A percentile compares a stretch with the other conserved stretches of the same genome.
These are phyloP conservation scores for Phytophthora meadii DNA, from an alignment of 352 stramenopile species.

Conservation along the genomic window DNA sequence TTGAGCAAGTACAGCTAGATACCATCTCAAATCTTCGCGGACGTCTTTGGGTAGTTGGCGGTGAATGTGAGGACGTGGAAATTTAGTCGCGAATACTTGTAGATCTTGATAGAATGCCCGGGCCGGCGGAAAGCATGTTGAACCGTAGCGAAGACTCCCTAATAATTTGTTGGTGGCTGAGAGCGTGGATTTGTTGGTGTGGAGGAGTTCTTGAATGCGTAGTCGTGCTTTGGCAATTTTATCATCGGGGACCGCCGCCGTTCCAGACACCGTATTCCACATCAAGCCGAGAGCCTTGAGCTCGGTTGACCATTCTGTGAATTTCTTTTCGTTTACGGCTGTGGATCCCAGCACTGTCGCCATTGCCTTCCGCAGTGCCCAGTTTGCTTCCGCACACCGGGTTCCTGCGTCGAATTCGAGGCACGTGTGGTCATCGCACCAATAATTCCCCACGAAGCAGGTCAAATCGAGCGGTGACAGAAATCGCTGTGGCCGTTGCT, in stretches of 20 bases:
- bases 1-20: background rate
- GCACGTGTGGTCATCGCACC: conserved; percentile 24
- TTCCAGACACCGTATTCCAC: conserved; percentile 2
- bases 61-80: background rate
- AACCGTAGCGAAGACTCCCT: too few relatives aligned
- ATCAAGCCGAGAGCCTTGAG: conserved; percentile 12
- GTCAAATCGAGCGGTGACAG: background rate
- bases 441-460: background rate
- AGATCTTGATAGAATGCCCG: conserved; percentile 19
- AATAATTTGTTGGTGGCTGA: too few relatives aligned
- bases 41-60: background rate
- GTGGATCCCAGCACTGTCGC: background rate
- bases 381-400: background rate
- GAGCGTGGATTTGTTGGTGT: too few relatives aligned
- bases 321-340: conserved; percentile 5
- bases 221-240: conserved; percentile 16
- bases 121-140: conserved; percentile 12
- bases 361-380: background rate
- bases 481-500: background rate
- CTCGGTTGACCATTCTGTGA: background rate
- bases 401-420: conserved; percentile 7
- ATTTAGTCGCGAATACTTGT: conserved; percentile 2
- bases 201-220: too few relatives aligned
- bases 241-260: background rate
- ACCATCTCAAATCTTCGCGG: background rate